Evolutionary conservation across 2,329 filamentous ascomycete genomes (phyloP).

Genomic region (Achaetomium macrosporum): DNA sequence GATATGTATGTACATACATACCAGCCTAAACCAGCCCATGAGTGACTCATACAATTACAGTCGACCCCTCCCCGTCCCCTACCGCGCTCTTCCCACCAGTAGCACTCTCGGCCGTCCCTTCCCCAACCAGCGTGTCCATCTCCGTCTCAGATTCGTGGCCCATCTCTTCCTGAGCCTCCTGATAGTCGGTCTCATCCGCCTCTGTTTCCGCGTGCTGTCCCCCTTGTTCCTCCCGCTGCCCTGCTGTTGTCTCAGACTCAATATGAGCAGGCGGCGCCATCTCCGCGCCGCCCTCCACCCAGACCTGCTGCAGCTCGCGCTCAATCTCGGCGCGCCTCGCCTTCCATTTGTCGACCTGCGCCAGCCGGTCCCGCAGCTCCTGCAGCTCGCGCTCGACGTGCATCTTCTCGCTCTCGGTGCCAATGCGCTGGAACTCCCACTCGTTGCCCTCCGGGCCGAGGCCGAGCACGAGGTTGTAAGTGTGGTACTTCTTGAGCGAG

Average conservation of each 20-base stretch:
- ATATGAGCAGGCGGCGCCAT: not conserved
- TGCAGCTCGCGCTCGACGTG: constrained; percentile 86
- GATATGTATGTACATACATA: not conserved
- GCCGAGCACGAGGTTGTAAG: constrained; percentile 80
- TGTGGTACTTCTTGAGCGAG: constrained; percentile 93
- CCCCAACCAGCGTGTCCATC: constrained; percentile 1
- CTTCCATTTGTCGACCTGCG: constrained; percentile 82
- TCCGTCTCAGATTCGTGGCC: constrained; percentile 13
- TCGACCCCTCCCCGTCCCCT: not conserved
- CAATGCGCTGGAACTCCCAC: constrained; percentile 92
- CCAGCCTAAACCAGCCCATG: not conserved
- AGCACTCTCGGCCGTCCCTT: not conserved
- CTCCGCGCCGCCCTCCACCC: constrained; percentile 44
- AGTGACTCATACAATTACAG: not conserved
- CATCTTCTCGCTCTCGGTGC: constrained; percentile 87
- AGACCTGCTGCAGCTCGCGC: constrained; percentile 62
- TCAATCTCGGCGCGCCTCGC: constrained; percentile 74
- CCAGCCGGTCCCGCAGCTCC: constrained; percentile 72
- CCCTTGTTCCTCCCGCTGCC: not conserved
- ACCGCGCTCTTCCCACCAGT: not conserved
- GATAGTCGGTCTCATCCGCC: constrained; percentile 18
- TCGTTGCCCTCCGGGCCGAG: constrained; percentile 73
- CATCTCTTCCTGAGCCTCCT: constrained; percentile 19
- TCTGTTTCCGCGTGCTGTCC: constrained; percentile 1
- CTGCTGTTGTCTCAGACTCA: not conserved